Evolutionary conservation across 2,329 filamentous ascomycete genomes (phyloP).

Genomic region (Stemphylium lycopersici): DNA sequence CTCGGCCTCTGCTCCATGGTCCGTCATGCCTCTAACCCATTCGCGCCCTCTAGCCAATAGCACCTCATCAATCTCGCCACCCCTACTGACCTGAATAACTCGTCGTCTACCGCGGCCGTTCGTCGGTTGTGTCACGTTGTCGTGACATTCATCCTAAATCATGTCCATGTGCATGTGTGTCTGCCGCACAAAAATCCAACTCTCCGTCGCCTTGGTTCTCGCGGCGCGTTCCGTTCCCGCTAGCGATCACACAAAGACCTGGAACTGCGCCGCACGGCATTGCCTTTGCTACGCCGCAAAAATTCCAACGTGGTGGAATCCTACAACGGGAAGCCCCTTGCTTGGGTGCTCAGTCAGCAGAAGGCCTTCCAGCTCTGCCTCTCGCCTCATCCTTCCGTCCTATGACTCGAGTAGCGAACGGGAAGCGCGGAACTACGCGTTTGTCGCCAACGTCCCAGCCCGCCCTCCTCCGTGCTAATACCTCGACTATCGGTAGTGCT

Average conservation of each 20-base stretch:
- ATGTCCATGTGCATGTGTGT: neutral
- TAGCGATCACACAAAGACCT: conserved; percentile 31
- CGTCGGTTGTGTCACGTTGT: conserved; percentile 10
- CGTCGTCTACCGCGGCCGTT: conserved; percentile 26
- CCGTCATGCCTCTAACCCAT: conserved; percentile 25
- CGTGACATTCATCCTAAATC: neutral
- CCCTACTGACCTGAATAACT: conserved; percentile 15
- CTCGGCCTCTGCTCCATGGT: conserved; percentile 13
- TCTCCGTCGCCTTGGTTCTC: conserved; percentile 23
- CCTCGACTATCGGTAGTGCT: conserved; percentile 8
- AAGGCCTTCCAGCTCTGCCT: conserved; percentile 17
- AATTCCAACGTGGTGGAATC: conserved; percentile 6
- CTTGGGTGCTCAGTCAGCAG: conserved; percentile 13
- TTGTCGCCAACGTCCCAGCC: conserved; percentile 18
- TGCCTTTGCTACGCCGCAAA: conserved; percentile 6
- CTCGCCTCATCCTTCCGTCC: conserved; percentile 26
- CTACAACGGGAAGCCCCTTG: conserved; percentile 5
- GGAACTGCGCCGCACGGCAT: conserved; percentile 21
- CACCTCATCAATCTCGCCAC: conserved; percentile 14
- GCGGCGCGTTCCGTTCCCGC: conserved; percentile 38
- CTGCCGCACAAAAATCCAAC: conserved; percentile 14
- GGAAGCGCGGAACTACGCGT: conserved; percentile 31
- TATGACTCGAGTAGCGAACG: conserved; percentile 21
- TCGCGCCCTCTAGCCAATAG: conserved; percentile 39
- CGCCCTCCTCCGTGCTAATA: conserved; percentile 8